phyloP scores from a whole-genome alignment of 441 rosid species.

The Mallotus repandus region DNA sequence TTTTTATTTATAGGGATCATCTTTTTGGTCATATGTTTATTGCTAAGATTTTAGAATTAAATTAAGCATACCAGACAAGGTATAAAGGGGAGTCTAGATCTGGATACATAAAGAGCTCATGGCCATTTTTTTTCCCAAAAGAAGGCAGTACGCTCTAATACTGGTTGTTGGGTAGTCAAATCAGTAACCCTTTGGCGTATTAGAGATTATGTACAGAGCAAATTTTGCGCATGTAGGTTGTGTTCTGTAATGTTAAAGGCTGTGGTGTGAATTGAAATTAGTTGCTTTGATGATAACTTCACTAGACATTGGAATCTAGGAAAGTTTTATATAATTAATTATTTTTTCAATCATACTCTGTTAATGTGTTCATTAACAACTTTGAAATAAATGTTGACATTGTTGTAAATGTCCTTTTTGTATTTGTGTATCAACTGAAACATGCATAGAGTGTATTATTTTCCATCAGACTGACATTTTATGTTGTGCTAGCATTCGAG shows the following conservation, averaged over 20 bases:
- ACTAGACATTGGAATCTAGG: neutral
- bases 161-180: neutral
- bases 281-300: neutral
- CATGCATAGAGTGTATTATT: constrained; percentile 14
- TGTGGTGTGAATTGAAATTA: neutral
- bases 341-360: neutral
- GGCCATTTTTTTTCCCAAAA: neutral
- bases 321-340: neutral
- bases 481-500: constrained; percentile 68
- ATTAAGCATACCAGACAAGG: neutral
- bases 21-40: constrained; percentile 5
- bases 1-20: neutral
- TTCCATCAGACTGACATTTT: constrained; percentile 29
- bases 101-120: neutral
- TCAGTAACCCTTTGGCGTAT: neutral
- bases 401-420: neutral
- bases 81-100: neutral
- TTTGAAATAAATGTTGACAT: neutral
- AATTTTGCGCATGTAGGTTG: neutral
- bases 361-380: neutral
- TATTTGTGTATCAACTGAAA: neutral
- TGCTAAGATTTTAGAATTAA: neutral
- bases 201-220: neutral
- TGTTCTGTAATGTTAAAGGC: neutral
- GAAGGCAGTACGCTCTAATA: neutral